Evolutionary conservation across 2,329 filamentous ascomycete species (phyloP), one percentile per base, ranked within the genome.

Genomic region (Aureobasidium sp.): DNA sequence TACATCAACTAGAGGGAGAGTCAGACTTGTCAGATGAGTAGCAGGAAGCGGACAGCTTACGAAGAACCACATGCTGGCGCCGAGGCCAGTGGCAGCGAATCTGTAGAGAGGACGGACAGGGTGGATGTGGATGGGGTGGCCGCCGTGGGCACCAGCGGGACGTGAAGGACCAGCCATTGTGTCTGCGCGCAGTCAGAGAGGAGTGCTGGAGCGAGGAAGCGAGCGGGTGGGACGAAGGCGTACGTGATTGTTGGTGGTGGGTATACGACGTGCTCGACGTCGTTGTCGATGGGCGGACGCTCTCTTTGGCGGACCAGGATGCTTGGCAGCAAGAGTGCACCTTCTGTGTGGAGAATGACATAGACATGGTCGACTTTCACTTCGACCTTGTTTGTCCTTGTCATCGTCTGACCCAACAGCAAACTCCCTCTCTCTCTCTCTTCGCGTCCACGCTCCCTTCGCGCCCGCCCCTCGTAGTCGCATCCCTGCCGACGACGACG

Each of bases 61-160:
- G 77, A 94, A 99, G 79, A 99, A 97, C 94, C 94, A 99, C 94
- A 97, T 99, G 79, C 89, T 90, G 61, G 94, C 94, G 69, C 91
- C 90, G 66, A 99, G 82, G 65, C 87, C 90, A 48, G 91, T 97
- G 51, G 90, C 93, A 63, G 87, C 84, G 76, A 93, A 88, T 74
- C 90, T 86, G 81, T 97, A 96, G 67, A 96, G 72, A 49, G 85
- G 85, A 65, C 84, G 81, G 53, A 78, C 82, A 37, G 82, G 83
- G 72, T 83, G 85, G 72, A 88, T 76, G 72, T 81, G 78, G 69
- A 83, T 75, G 62, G 81, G 81, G 73, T 83, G 82, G 64, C 70
- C 75, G 67, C 74, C 75, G 67, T 77, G 69, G 72, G 73, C 71
- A 69, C 73, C 67, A 70, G 71, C 65, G 55, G 51, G 60, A 62